Evolutionary conservation across 345 rosid genomes (phyloP), one percentile per base, ranked within the genome.

Genomic region (Cardamine occulta): DNA sequence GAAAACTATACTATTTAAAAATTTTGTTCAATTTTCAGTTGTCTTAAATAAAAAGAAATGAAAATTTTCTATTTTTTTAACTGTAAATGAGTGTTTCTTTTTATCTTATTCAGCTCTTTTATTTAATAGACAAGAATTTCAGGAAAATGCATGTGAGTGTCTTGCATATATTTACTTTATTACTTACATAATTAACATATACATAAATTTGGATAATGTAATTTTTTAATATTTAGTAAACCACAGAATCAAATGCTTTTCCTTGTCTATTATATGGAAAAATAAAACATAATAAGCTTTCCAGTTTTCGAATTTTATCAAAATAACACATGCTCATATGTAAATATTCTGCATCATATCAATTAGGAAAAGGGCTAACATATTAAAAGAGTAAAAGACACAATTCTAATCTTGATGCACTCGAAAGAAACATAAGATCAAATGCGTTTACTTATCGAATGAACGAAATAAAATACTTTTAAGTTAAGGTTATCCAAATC

Each of bases 361-460:
- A 44, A 26, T 26, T 28, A 23, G 2, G 2, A 28, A 62, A 51
- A 31, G 18, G 7, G 23, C 6, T n/a, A 21, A 29, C 4, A 4
- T 26, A 7, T 42, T n/a, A 26, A 53, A 12, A 17, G 13, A 32
- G 15, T 26, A 45, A 1, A 14, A 70, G 4, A 57, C 23, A 42
- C 6, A 56, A 70, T 10, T 28, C 0, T 17, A 68, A 17, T 40
- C 53, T 64, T 44, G 49, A 32, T 44, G 21, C 51, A 28, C 31
- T 40, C 54, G 23, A n/a, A 40, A 40, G 34, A 73, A 13, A 73
- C 48, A 42, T 12, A 63, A 39, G 42, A 44, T 32, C 47, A 55
- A 32, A 45, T 42, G 19, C 35, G 32, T 19, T 44, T 57, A 48
- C 23, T 24, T 48, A 18, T 65, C 8, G 44, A 26, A 42, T 63